Conservation (phyloP, 2,329 filamentous ascomycete genomes). For the Sporothrix curviconia region DNA sequence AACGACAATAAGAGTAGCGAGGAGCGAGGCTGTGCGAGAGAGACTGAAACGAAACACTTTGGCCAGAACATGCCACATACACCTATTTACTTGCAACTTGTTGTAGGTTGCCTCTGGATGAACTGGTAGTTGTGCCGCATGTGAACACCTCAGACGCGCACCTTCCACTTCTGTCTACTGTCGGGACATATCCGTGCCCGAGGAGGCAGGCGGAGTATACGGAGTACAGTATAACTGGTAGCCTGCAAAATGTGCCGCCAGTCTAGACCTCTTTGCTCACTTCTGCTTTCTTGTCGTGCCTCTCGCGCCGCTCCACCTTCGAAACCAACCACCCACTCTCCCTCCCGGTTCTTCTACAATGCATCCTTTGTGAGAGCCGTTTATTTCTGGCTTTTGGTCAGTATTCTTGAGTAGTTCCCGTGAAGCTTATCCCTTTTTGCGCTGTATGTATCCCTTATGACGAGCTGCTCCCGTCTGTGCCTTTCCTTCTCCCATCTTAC, state of each 20-base stretch:
- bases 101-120: neutral
- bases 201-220: no score
- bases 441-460: neutral
- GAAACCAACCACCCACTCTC: no score
- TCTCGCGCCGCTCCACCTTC: neutral
- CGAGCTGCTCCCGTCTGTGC: neutral
- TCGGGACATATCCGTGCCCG: no score
- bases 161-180: no score
- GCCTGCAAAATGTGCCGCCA: no score
- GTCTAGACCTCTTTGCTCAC: neutral
- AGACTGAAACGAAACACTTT: neutral
- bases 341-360: neutral
- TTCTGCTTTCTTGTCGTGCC: neutral
- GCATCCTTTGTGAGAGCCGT: neutral
- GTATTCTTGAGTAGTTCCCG: slow-evolving; percentile 3
- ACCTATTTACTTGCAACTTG: no score
- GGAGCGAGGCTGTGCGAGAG: neutral
- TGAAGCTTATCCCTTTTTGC: neutral
- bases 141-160: neutral
- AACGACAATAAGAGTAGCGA: neutral
- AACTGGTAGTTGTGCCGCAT: neutral
- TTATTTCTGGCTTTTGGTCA: neutral
- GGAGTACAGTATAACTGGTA: no score
- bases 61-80: neutral
- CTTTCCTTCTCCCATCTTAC: no score